phyloP scores from a whole-genome alignment of 306 rosid species.

The Hippophae gyantsensis region DNA sequence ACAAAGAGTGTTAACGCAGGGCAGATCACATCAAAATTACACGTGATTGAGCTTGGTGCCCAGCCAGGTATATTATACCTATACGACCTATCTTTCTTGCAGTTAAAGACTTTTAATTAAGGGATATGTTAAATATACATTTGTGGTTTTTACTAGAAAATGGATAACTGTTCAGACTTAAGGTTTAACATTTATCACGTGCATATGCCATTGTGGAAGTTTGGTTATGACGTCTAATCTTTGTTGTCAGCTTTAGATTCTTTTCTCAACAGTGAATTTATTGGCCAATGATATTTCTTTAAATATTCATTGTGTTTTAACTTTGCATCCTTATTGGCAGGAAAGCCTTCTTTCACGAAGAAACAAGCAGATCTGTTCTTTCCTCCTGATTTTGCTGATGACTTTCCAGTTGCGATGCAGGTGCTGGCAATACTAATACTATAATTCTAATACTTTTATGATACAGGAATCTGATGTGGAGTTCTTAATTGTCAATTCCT shows the following conservation, averaged over 20 bases:
- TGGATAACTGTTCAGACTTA: no score
- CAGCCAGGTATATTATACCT: conserved; percentile 68
- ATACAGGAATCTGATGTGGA: conserved; percentile 3
- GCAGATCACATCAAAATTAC: conserved; percentile 81
- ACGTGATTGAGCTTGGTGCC: conserved; percentile 95
- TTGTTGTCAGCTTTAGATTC: neutral
- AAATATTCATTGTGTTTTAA: neutral
- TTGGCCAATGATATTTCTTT: neutral
- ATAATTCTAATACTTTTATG: conserved; percentile 17
- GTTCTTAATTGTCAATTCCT: conserved; percentile 11
- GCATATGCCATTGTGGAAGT: no score
- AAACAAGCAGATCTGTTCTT: conserved; percentile 98
- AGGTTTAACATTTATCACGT: no score
- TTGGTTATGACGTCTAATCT: no score
- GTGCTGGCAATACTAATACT: conserved; percentile 27
- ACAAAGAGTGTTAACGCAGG: conserved; percentile 91
- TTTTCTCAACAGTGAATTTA: neutral
- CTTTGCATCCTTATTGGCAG: conserved; percentile 32
- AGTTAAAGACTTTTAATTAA: no score
- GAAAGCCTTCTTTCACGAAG: conserved; percentile 91
- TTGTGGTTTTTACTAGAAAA: no score
- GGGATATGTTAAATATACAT: no score
- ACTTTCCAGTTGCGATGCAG: conserved; percentile 99
- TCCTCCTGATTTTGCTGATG: conserved; percentile 98
- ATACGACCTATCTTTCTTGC: neutral